Base-by-base conservation (phyloP, 73 alveolate species). In the Paramecium biaurelia region DNA sequence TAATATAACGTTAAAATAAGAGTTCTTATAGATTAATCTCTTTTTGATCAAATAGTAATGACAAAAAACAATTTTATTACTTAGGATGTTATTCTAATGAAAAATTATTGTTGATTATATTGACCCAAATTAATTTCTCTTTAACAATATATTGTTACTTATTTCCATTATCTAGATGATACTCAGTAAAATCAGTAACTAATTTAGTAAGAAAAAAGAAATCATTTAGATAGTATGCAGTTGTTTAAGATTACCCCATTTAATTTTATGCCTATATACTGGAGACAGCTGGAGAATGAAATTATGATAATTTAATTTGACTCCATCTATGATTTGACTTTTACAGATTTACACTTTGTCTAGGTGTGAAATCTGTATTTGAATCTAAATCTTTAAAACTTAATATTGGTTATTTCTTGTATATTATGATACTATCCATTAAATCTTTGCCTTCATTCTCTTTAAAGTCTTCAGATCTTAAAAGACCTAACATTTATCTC, bases 71-170 rank as follows among this genome's bases (percentile, higher is more conserved):
- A 12, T 79, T 43, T 24, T 32, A 21, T 42, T 42, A 23, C 23
- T 79, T 79, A 5, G 87, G 87, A 23, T 41, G 49, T 43, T 20
- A 18, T 23, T 79, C 90, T 24, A 79, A 47, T 38, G 34, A 10
- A 34, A 79, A 79, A 43, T 79, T 42, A 6, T 32, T 79, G 7
- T 42, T 38, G 24, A 79, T 43, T 1, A 38, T 20, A 18, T 79
- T 38, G 5, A 38, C 37, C 90, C 90, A 79, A 43, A 79, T 42
- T 23, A 30, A 63, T 43, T 41, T 47, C n/a, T 79, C 90, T n/a
- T 30, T 23, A 8, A 38, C 15, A 18, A 26, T 30, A 10, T 42
- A 79, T 7, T 21, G 23, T 42, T 47, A 38, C 8, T 72, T 32
- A 20, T 72, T 72, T 32, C 45, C 59, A 12, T 30, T 35, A 21